A percentile compares a stretch with the other conserved stretches of the same genome.
Evolutionary conservation across 1,284 basidiomycete species (phyloP).

Genomic region (Mrakiaceae sp.): DNA sequence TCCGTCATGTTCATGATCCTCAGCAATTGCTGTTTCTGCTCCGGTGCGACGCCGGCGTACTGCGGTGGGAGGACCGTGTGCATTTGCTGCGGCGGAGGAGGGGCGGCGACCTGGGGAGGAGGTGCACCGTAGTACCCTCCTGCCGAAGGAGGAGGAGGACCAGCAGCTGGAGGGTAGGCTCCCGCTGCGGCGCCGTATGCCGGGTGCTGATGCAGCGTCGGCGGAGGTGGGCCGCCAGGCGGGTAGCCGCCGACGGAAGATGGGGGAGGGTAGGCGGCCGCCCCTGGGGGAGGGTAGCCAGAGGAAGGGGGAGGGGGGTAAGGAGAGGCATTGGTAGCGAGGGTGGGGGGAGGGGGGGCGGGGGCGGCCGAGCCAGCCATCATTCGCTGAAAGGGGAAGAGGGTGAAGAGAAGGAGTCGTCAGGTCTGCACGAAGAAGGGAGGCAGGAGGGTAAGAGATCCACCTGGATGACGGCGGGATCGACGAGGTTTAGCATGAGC

Average conservation of each 20-base stretch:
- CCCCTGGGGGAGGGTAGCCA: conserved; percentile 17
- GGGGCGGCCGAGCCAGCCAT: conserved; percentile 41
- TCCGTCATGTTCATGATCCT: conserved; percentile 76
- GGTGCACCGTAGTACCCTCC: conserved; percentile 14
- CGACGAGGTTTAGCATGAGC: conserved; percentile 87
- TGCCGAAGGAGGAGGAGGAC: conserved; percentile 20
- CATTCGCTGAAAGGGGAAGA: conserved; percentile 43
- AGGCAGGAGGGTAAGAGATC: conserved; percentile 21
- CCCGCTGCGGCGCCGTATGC: too few relatives aligned
- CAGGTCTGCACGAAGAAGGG: not conserved
- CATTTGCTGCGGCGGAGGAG: conserved; percentile 22
- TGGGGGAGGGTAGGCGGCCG: not conserved
- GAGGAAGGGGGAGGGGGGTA: conserved; percentile 23
- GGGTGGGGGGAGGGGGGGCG: conserved; percentile 24
- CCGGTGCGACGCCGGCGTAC: conserved; percentile 30
- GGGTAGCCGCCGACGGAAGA: conserved; percentile 21
- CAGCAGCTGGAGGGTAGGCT: conserved; percentile 20
- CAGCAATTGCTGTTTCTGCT: conserved; percentile 60
- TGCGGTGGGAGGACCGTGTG: conserved; percentile 20
- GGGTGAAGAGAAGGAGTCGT: not conserved
- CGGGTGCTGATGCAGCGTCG: conserved; percentile 3
- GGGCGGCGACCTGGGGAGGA: conserved; percentile 20
- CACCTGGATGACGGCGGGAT: conserved; percentile 66
- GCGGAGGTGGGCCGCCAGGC: conserved; percentile 27
- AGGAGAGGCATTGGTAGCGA: conserved; percentile 14